Evolutionary conservation across 306 rosid genomes (phyloP).

Genomic region (Mimosa bimucronata): DNA sequence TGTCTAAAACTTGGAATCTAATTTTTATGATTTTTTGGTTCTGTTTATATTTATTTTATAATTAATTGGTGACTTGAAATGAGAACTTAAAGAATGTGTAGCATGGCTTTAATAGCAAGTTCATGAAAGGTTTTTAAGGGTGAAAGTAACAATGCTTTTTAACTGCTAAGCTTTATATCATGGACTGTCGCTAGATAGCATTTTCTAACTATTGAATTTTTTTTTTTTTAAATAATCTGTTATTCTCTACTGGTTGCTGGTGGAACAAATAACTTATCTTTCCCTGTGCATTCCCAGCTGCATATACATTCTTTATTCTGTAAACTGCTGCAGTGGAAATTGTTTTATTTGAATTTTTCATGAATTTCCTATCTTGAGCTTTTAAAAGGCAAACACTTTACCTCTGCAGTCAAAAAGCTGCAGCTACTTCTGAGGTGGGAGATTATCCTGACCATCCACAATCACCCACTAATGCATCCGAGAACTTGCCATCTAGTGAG

Average conservation of each 20-base stretch:
- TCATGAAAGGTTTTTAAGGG: slow-evolving; percentile 8
- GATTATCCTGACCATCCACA: slow-evolving; percentile 69
- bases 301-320: slow-evolving; percentile 20
- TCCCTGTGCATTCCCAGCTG: slow-evolving; percentile 23
- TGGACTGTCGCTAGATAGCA: neutral
- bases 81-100: slow-evolving; percentile 18
- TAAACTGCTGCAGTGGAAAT: slow-evolving; percentile 10
- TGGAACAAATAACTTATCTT: slow-evolving; percentile 26
- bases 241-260: neutral
- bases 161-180: neutral
- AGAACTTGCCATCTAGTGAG: slow-evolving; percentile 66
- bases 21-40: neutral
- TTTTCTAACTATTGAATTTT: neutral
- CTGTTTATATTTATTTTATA: neutral
- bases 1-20: slow-evolving; percentile 9
- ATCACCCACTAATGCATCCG: slow-evolving; percentile 61
- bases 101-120: neutral
- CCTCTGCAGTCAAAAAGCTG: slow-evolving; percentile 61
- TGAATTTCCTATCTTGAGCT: slow-evolving; percentile 8
- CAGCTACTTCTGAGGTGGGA: slow-evolving; percentile 57
- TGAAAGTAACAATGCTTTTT: neutral
- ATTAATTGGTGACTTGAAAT: neutral
- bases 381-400: slow-evolving; percentile 26
- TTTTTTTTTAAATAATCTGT: neutral
- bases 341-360: slow-evolving; percentile 26